Evolutionary conservation across 306 rosid species (phyloP).

Genomic region (Vigna mungo): DNA sequence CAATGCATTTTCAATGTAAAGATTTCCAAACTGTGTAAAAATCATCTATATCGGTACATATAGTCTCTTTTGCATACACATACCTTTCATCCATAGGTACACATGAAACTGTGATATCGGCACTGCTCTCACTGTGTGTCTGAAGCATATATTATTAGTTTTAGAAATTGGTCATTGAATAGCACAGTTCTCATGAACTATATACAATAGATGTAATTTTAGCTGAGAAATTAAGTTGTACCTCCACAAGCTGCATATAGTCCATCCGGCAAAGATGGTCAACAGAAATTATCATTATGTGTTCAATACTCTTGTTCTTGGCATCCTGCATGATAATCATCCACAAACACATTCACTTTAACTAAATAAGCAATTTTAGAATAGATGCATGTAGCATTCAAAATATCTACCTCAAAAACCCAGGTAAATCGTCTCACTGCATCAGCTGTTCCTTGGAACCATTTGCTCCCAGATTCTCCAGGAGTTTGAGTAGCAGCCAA

Average conservation of each 20-base stretch:
- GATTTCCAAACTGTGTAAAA: too few relatives aligned
- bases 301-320: constrained; percentile 76
- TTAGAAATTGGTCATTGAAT: background rate
- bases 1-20: too few relatives aligned
- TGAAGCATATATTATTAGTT: constrained; percentile 46
- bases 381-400: background rate
- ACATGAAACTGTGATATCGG: constrained; percentile 89
- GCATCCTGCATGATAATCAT: constrained; percentile 63
- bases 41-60: background rate
- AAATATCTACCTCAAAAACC: constrained; percentile 76
- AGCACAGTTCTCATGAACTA: constrained; percentile 16
- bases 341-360: constrained; percentile 32
- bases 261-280: constrained; percentile 94
- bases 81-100: constrained; percentile 88
- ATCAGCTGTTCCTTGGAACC: constrained; percentile 97
- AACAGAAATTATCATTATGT: constrained; percentile 78
- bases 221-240: constrained; percentile 27
- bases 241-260: constrained; percentile 87
- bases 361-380: background rate
- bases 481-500: constrained; percentile 93
- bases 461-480: constrained; percentile 78
- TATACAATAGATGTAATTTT: background rate
- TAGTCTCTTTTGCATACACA: background rate
- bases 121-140: constrained; percentile 72
- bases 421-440: constrained; percentile 86